These are phyloP conservation scores for Aspergillus piperis DNA, from an alignment of 2,329 filamentous ascomycete genomes.

Conservation along the genomic window DNA sequence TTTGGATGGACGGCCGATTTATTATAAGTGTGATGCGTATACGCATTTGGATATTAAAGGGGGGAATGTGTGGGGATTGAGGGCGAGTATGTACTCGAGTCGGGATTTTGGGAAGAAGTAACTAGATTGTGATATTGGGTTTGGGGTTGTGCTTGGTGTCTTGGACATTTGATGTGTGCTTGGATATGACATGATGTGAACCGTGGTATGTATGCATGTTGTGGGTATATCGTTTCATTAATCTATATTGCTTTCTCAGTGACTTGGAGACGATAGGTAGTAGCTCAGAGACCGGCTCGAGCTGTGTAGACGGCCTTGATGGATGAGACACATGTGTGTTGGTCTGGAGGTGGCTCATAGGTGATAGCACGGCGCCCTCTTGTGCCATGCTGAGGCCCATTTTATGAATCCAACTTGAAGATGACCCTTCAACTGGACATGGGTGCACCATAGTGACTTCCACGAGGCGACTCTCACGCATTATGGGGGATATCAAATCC, in stretches of 20 bases:
- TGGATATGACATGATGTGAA: background rate
- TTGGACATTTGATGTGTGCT: background rate
- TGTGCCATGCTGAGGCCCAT: background rate
- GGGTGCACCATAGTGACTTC: background rate
- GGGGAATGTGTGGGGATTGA: slow-evolving; percentile 64
- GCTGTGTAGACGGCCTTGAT: background rate
- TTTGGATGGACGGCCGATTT: slow-evolving; percentile 54
- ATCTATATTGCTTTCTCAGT: background rate
- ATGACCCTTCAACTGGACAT: background rate
- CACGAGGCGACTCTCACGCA: background rate
- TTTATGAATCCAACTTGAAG: background rate
- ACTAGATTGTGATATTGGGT: slow-evolving; percentile 9
- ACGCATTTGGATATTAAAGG: slow-evolving; percentile 65
- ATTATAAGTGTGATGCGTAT: slow-evolving; percentile 77
- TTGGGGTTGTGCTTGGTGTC: background rate
- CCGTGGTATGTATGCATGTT: background rate
- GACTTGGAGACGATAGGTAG: too few species aligned
- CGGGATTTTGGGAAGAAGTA: slow-evolving; percentile 36
- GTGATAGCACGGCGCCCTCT: background rate
- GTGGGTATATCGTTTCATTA: background rate
- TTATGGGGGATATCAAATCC: too few species aligned
- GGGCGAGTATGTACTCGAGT: slow-evolving; percentile 51
- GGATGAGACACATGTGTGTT: background rate
- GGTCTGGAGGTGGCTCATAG: background rate
- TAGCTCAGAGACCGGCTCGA: background rate